Conservation (phyloP, 2,329 filamentous ascomycete species). For the Ceratocystis smalleyi region DNA sequence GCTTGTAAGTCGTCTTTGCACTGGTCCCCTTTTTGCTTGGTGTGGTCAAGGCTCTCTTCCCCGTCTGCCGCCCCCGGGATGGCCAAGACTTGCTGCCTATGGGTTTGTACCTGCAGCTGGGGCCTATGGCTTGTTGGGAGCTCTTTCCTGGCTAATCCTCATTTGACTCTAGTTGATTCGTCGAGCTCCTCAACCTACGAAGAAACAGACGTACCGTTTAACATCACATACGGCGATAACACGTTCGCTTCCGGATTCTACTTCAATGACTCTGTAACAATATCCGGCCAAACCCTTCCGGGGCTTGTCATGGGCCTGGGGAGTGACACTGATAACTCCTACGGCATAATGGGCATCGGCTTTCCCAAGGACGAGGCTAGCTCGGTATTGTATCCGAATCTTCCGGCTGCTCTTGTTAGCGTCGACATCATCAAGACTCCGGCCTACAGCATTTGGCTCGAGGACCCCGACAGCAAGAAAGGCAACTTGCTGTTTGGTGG, state of each 20-base stretch:
- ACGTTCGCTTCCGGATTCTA: constrained; percentile 43
- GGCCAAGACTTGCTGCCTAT: neutral
- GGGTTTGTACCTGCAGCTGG: neutral
- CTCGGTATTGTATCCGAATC: constrained; percentile 34
- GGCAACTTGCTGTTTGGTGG: constrained; percentile 67
- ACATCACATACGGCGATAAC: constrained; percentile 47
- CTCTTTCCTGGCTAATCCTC: constrained; percentile 13
- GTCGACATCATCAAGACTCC: constrained; percentile 48
- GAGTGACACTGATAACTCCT: constrained; percentile 35
- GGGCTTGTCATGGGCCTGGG: constrained; percentile 47
- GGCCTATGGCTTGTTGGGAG: too few species aligned
- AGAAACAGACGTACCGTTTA: constrained; percentile 32
- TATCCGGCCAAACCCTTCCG: constrained; percentile 36
- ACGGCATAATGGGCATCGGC: constrained; percentile 45
- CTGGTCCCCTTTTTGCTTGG: neutral
- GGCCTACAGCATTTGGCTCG: constrained; percentile 57
- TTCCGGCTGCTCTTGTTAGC: constrained; percentile 49
- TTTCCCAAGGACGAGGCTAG: constrained; percentile 39
- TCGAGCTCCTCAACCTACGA: constrained; percentile 32
- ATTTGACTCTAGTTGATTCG: constrained; percentile 29
- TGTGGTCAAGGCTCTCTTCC: neutral
- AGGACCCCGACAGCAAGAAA: constrained; percentile 42
- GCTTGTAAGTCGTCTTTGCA: constrained; percentile 23
- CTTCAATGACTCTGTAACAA: constrained; percentile 40
- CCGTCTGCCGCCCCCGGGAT: too few species aligned